Evolutionary conservation across 2,329 filamentous ascomycete genomes (phyloP).

Genomic region (Colletotrichum sp.): DNA sequence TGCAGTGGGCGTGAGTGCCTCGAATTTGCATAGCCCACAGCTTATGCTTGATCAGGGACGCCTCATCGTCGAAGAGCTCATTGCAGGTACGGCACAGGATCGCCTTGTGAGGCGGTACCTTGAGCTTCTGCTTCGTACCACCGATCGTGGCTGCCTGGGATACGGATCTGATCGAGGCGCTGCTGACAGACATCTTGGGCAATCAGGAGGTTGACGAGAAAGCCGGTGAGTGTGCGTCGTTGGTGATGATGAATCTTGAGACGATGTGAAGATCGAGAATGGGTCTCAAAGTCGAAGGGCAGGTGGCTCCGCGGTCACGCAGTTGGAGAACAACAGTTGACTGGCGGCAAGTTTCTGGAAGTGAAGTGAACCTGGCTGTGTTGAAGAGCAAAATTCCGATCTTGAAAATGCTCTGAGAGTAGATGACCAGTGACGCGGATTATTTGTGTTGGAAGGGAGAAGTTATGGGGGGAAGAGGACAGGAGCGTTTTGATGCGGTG

Average conservation of each 20-base stretch:
- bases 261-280: background rate
- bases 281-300: background rate
- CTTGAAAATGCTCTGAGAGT: background rate
- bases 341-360: background rate
- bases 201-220: background rate
- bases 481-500: background rate
- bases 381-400: background rate
- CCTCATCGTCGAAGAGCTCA: background rate
- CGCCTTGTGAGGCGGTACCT: background rate
- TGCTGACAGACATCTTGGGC: background rate
- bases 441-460: background rate
- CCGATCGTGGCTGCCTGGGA: background rate
- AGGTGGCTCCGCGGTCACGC: background rate
- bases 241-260: background rate
- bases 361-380: background rate
- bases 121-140: background rate
- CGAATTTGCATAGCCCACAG: conserved; percentile 35
- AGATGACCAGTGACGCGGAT: background rate
- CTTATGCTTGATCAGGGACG: conserved; percentile 6
- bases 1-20: conserved; percentile 39
- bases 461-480: background rate
- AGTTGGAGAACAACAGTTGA: background rate
- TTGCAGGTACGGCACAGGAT: background rate
- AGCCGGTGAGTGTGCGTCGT: background rate
- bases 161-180: background rate